Evolutionary conservation across 139 green algal species (phyloP).

Genomic region (Chlorella sp.): DNA sequence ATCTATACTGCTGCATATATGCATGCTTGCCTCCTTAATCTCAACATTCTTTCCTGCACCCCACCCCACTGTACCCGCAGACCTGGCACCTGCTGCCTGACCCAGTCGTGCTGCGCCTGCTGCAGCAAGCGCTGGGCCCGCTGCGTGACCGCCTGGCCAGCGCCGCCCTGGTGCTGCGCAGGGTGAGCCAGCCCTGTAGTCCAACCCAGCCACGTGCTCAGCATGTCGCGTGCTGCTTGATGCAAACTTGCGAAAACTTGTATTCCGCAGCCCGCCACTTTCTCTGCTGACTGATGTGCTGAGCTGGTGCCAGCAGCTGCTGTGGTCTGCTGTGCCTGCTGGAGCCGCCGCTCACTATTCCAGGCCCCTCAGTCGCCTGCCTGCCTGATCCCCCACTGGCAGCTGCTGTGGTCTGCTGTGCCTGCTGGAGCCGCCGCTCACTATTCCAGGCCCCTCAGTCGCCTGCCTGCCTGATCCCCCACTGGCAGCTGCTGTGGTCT

Average conservation of each 20-base stretch:
- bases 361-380: no score
- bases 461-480: not conserved
- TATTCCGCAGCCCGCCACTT: no score
- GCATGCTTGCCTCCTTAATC: no score
- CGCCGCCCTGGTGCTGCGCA: not conserved
- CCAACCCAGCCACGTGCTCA: not conserved
- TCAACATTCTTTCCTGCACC: no score
- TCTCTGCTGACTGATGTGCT: no score
- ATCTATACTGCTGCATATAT: no score
- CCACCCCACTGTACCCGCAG: no score
- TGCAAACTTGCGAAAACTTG: not conserved
- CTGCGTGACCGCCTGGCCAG: constrained; percentile 8
- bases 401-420: not conserved
- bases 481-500: not conserved
- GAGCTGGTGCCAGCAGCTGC: no score
- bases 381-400: no score
- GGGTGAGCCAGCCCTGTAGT: not conserved
- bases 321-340: no score
- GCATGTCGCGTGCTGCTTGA: not conserved
- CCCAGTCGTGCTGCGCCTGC: constrained; percentile 15
- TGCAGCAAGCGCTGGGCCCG: not conserved
- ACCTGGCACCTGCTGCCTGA: constrained; percentile 40
- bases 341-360: no score
- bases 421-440: not conserved
- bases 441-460: not conserved